Conservation (phyloP, 192 early-diverging fungal genomes). For the Piromyces sp. region DNA sequence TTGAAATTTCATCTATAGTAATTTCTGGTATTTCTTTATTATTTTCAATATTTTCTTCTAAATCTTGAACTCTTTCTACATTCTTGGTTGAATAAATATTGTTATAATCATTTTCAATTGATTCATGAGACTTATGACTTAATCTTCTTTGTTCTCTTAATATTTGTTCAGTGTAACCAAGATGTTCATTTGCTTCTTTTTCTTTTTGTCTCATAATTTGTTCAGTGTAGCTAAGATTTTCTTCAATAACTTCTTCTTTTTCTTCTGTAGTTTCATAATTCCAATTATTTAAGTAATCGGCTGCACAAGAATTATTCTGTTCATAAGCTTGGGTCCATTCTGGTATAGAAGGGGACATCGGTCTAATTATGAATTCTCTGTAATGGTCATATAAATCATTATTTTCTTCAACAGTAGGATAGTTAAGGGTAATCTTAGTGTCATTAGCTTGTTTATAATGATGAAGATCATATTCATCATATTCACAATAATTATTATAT, state of each 20-base stretch:
- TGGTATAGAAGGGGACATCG: not conserved
- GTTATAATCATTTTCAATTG: not conserved
- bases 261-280: not conserved
- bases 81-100: too few species aligned
- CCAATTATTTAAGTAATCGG: too few species aligned
- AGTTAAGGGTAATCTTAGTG: not conserved
- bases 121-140: not conserved
- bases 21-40: not conserved
- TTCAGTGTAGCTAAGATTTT: not conserved
- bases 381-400: not conserved
- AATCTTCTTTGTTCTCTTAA: not conserved
- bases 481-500: not conserved
- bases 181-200: not conserved
- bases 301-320: too few species aligned
- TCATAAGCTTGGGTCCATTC: too few species aligned
- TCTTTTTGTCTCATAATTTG: not conserved
- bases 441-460: not conserved
- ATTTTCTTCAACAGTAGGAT: not conserved
- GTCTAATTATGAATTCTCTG: not conserved
- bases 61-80: not conserved
- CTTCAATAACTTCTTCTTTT: not conserved
- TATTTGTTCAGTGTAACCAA: not conserved
- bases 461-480: not conserved
- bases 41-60: not conserved
- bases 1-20: not conserved